Evolutionary conservation across 768 basidiomycete genomes (phyloP), one percentile per base, ranked within the genome.

Genomic region (Lanmaoa rubissima): DNA sequence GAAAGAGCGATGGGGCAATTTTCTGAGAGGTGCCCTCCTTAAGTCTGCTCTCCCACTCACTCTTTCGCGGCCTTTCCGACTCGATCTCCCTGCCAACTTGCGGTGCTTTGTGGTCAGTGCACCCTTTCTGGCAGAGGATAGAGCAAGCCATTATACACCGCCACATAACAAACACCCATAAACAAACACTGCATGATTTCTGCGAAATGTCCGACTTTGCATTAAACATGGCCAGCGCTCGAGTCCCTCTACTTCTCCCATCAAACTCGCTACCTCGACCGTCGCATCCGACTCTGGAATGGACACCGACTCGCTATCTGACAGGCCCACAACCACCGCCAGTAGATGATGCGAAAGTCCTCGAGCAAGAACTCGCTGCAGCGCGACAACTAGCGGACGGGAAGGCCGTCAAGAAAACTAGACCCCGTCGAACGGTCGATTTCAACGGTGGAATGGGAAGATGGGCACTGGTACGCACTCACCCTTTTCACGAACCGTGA

Each of bases 361-460:
- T 87, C 45, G 90, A 95, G 63, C 84, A 87, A 58, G 92, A 95
- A 65, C 76, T 91, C 59, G 91, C 90, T 2, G 85, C 80, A 62
- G 85, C 82, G 31, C 76, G 86, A 47, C 86, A 85, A 66, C 75
- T 83, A 64, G 76, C 90, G 59, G 92, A 93, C 65, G 91, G 92
- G 4, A 91, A 90, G 70, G 76, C 85, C 17, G 81, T 89, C 60
- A 96, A 93, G 80, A 95, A 94, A 78, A 94, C 91, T 46, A 82
- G 94, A 58, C 94, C 97, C 21, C 77, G 95, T 53, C 77, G 94
- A 75, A 98, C 97, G 19, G 95, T 98, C 13, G 97, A 98, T 73
- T 98, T 94, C 64, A 88, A 89, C 62, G 94, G 94, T 31, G 86
- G 87, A 2, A 79, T 96, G 74, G 90, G 88, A 16, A 80, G 94